Evolutionary conservation across 257 asterid genomes (phyloP), one percentile per base, ranked within the genome.

Genomic region (Plantago elongata): DNA sequence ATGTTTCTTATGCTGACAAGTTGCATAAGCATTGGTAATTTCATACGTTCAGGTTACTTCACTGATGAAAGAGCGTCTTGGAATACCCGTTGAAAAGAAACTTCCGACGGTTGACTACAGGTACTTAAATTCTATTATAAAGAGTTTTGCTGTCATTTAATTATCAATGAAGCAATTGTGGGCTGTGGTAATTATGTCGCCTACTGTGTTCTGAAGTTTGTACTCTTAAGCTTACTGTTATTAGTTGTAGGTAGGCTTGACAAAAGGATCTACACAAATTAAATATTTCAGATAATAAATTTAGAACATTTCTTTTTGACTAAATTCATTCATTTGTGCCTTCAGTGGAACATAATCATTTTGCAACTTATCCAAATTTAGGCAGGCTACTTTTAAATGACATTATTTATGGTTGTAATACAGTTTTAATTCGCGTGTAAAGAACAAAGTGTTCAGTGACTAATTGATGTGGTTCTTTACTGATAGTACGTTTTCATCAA

Each of bases 51-150:
- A 92, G 99, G 83, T 92, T 69, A 63, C 66, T 67, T 83, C 93
- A 54, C 69, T 86, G 88, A 79, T 92, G 73, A 92, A 89, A 84
- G 89, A 83, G 79, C 95, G 97, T 59, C 37, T 92, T 73, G 87
- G 73, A 67, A 64, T 85, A 80, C 83, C 86, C 13, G 72, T 68
- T 65, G 78, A 68, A 60, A 78, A 89, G 69, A 80, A 67, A 12
- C 99, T 92, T 63, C 95, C 97, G 4, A 78, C 81, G 48, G 95
- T 86, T 75, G 94, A 84, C 76, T 89, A 92, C 79, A 86, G 81
- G 97, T 89, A 78, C 17, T 65, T 57, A 34, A 4, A 4, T 7
- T 34, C 40, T 3, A 22, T 22, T 22, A 1, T 22, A 22, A 22
- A 22, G 27, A 22, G 27, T 34, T 34, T 10, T 22, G 34, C 17